Base-by-base conservation (phyloP, 257 asterid species). In the Ehretia macrophylla region DNA sequence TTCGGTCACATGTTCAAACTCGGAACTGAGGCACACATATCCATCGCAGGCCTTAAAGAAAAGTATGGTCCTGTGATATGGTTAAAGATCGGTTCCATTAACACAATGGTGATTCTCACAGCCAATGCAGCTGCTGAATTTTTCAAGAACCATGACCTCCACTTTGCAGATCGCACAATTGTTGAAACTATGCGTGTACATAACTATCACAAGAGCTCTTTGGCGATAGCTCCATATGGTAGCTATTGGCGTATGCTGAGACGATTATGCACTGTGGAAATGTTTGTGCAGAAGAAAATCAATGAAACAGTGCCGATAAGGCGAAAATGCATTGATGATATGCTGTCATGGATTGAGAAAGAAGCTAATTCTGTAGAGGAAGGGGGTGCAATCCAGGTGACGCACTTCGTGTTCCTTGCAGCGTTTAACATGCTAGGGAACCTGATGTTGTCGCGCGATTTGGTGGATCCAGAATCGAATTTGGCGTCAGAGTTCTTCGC, bases 71-170 rank as follows among this genome's bases (percentile, higher is more conserved):
- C 76, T 4, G 42, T 75, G 0, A 16, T 70, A 18, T 68, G 76
- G 76, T 58, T 75, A 51, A 75, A 44, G 59, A 48, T 75, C 19
- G 80, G 80, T 22, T 59, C 80, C 10, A 53, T 66, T 10, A 75
- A 69, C 48, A 69, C 76, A 5, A 45, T 70, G 69, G 80, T 53
- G 20, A 45, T 73, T 17, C 78, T 63, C n/a, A 68, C 65, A 8
- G 64, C 78, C 37, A 17, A 32, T 6, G 50, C 78, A 9, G 78
- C 78, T 0, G 71, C 67, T 6, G 78, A 73, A 18, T 61, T 73
- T 52, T 73, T 73, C 78, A 73, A 68, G 71, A 68, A 73, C 68
- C 78, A 73, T 45, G 78, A 73, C 17, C 32, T 73, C 62, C 10
- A 53, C 20, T 73, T 73, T 11, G 65, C 53, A 10, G 78, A 73